Base-by-base conservation (phyloP, 768 basidiomycete species). In the Hypsizygus marmoreus region DNA sequence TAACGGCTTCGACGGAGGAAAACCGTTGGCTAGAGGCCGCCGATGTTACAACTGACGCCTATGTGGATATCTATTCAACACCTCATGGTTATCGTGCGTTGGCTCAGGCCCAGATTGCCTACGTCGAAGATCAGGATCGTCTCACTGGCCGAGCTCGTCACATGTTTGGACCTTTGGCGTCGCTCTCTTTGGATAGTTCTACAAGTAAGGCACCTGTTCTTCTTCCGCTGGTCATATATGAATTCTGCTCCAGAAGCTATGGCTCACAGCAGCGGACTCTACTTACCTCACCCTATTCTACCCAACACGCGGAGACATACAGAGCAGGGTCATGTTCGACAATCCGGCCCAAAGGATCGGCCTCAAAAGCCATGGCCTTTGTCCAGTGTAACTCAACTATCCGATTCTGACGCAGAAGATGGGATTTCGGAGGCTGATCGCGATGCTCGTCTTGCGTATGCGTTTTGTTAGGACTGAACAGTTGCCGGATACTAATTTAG, bases 381-480 rank as follows among this genome's bases (percentile, higher is more conserved):
- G 43, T 51, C 60, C 24, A 58, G 47, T 14, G 22, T 63, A 10
- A 50, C 55, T 6, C 65, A 69, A 30, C 49, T 73, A 19, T 84
- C 84, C 0, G 86, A 88, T 58, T 87, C 86, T 11, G 86, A 88
- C 7, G 78, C 69, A 12, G 84, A 84, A 43, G 81, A 80, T 49
- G 67, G 73, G 20, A 59, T 86, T 30, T 79, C 83, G 11, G 84
- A 87, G 56, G 77, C 74, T 2, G 82, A 84, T 55, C 77, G 86
- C 25, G 88, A 90, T 69, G 81, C 83, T 42, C 79, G 81, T 32
- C 66, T 90, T 44, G 86, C 83, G 84, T 88, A 66, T 62, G 81
- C 67, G 35, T 13, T 32, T 11, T 43, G 13, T 40, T 12, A 16
- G 29, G 40, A 34, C 13, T 25, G 17, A 2, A 40, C 44, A 25